Percentiles rank a stretch among this genome's conserved stretches.
phyloP scores from a whole-genome alignment of 257 asterid species.

The Asclepias syriaca region DNA sequence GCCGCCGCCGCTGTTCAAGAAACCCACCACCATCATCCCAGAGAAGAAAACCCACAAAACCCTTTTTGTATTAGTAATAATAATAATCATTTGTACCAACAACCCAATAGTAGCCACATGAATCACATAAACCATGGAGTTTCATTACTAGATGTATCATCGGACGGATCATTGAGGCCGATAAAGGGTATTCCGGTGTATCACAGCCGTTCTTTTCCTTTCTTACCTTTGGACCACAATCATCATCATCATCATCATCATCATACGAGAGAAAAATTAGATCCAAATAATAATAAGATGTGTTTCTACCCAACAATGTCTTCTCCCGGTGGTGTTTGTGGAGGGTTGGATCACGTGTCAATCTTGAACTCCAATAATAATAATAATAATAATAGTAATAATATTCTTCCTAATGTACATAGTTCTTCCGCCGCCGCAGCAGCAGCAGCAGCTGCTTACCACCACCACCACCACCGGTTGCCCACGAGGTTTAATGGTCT shows the following conservation, averaged over 20 bases:
- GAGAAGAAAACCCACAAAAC: conserved; percentile 37
- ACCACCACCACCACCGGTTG: conserved; percentile 11
- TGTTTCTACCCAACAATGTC: conserved; percentile 31
- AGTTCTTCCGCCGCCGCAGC: conserved; percentile 13
- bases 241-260: not conserved
- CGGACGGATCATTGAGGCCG: conserved; percentile 51
- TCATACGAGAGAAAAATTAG: conserved; percentile 25
- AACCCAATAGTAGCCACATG: conserved; percentile 13
- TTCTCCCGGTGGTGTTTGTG: not conserved
- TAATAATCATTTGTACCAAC: not conserved
- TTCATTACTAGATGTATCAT: conserved; percentile 45
- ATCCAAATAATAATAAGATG: conserved; percentile 32
- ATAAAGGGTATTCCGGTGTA: conserved; percentile 57
- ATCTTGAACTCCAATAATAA: conserved; percentile 18
- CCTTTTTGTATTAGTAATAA: conserved; percentile 26
- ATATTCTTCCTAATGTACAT: conserved; percentile 11
- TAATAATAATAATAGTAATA: too few relatives aligned
- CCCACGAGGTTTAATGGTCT: conserved; percentile 28
- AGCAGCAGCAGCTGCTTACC: too few relatives aligned
- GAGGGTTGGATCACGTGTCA: conserved; percentile 27
- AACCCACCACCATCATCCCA: conserved; percentile 3
- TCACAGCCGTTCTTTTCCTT: conserved; percentile 34
- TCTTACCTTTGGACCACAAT: conserved; percentile 23
- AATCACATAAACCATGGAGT: conserved; percentile 46
- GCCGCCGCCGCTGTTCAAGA: not conserved